Conservation (phyloP, 805 yeast species). For the Starmerella geochares region DNA sequence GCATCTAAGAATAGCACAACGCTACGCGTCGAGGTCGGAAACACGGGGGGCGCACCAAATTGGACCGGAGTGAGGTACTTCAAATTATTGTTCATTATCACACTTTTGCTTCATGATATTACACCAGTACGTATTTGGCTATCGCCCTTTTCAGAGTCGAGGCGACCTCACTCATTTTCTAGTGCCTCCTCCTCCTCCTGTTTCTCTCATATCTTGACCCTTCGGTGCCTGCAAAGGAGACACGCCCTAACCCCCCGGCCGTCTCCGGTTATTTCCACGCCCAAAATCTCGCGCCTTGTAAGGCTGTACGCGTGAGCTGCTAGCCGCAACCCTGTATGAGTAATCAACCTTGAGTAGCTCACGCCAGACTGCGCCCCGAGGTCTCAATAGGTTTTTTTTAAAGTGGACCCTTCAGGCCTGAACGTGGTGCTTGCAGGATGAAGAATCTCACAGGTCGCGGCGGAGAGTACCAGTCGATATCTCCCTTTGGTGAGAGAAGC, state of each 20-base stretch:
- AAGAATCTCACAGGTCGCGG: slow-evolving; percentile 20
- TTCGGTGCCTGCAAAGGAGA: background rate
- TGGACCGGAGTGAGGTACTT: no score
- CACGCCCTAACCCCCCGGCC: background rate
- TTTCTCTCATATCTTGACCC: no score
- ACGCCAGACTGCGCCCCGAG: slow-evolving; percentile 3
- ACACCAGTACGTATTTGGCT: no score
- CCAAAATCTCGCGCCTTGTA: background rate
- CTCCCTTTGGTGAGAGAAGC: slow-evolving; percentile 15
- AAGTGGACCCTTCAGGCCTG: background rate
- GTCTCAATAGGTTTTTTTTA: background rate
- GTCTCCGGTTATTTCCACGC: background rate
- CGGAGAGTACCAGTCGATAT: slow-evolving; percentile 21
- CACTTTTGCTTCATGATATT: no score
- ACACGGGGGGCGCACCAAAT: no score
- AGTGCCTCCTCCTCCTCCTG: no score
- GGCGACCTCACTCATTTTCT: no score
- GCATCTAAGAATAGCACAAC: background rate
- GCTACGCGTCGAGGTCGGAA: background rate
- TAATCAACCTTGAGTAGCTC: background rate
- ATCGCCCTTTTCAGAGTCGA: no score
- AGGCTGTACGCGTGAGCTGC: background rate
- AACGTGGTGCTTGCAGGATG: slow-evolving; percentile 9
- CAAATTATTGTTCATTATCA: no score
- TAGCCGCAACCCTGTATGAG: slow-evolving; percentile 1